Evolutionary conservation across 495 filamentous ascomycete species (phyloP).

Genomic region (Chaetomium cochliodes): DNA sequence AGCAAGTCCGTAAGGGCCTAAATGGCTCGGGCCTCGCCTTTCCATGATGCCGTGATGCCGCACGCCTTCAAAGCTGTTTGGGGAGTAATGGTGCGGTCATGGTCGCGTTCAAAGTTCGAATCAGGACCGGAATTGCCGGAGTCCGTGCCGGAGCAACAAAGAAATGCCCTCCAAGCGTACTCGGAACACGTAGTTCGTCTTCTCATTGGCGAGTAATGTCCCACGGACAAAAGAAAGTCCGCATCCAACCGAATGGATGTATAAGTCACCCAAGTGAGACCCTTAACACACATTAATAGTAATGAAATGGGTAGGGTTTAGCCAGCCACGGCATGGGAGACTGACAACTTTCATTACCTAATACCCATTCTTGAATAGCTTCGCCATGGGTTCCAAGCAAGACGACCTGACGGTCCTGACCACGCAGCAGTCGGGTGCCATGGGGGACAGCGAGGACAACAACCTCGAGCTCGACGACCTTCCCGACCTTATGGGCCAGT

Average conservation of each 20-base stretch:
- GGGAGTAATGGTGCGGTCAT: background rate
- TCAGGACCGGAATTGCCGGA: constrained; percentile 1
- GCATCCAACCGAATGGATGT: too few species aligned
- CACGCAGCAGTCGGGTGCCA: background rate
- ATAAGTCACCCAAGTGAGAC: background rate
- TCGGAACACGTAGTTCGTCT: too few species aligned
- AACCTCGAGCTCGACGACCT: background rate
- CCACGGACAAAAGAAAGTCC: background rate
- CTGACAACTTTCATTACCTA: background rate
- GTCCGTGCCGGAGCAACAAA: background rate
- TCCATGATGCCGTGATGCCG: background rate
- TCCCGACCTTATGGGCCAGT: background rate
- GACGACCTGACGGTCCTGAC: background rate
- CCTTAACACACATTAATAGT: background rate
- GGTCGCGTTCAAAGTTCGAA: background rate
- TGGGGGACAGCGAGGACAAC: background rate
- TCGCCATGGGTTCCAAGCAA: background rate
- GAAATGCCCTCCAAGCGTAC: too few species aligned
- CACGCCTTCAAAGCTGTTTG: background rate
- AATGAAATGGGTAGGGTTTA: background rate
- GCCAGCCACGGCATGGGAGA: background rate
- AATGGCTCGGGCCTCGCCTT: background rate
- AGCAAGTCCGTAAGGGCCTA: background rate
- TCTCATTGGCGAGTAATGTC: too few species aligned
- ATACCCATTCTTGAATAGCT: background rate